These are phyloP conservation scores for Piromyces finnis DNA, from an alignment of 192 early-diverging fungal species.

Conservation along the genomic window DNA sequence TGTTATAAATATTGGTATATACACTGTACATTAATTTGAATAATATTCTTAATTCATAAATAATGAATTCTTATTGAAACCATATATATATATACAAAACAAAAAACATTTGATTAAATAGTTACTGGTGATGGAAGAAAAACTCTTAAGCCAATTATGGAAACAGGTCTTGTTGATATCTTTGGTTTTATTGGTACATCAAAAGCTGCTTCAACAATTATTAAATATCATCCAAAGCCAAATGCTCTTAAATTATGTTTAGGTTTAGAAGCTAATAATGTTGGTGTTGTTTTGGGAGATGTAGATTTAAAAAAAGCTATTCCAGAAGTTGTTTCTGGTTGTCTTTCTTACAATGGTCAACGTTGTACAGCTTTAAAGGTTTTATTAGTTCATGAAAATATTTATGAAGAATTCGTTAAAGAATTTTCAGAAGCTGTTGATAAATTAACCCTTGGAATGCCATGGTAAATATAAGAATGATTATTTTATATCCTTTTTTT, in stretches of 20 bases:
- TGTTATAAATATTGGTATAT: neutral
- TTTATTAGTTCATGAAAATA: constrained; percentile 1
- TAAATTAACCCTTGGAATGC: neutral
- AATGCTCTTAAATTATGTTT: neutral
- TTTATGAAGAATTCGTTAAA: neutral
- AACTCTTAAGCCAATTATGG: neutral
- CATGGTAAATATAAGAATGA: neutral
- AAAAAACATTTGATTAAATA: neutral
- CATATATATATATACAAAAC: no score
- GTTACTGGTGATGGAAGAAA: neutral
- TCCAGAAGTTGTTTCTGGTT: neutral
- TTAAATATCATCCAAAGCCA: constrained; percentile 1
- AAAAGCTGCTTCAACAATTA: neutral
- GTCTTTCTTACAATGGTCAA: neutral
- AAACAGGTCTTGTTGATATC: neutral
- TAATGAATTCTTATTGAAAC: no score
- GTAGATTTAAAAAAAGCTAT: neutral
- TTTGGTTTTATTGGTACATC: constrained; percentile 1
- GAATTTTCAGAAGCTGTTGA: neutral
- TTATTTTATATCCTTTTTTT: no score
- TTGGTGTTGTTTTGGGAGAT: neutral
- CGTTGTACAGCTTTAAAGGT: constrained; percentile 1
- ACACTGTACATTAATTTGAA: neutral
- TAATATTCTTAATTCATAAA: no score
- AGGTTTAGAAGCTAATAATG: constrained; percentile 1